Conservation (phyloP, 345 rosid genomes). For the Rhodamnia argentea region DNA sequence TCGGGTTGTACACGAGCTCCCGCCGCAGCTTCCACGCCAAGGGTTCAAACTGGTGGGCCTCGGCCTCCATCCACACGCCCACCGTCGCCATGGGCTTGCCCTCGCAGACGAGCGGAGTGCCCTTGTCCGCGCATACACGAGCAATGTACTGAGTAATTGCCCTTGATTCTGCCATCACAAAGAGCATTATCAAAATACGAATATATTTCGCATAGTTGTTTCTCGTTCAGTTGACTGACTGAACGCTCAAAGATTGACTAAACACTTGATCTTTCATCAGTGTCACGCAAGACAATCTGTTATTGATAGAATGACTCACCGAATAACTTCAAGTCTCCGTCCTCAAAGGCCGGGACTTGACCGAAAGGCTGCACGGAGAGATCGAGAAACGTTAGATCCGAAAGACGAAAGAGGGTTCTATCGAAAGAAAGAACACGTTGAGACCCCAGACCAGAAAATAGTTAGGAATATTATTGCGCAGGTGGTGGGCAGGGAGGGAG, state of each 20-base stretch:
- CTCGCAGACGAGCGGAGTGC: conserved; percentile 33
- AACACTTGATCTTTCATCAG: too few species aligned
- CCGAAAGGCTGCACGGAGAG: conserved; percentile 60
- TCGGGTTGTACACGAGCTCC: conserved; percentile 38
- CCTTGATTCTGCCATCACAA: conserved; percentile 54
- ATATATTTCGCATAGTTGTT: neutral
- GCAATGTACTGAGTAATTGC: conserved; percentile 64
- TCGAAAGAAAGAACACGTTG: conserved; percentile 21
- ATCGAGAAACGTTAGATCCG: conserved; percentile 32
- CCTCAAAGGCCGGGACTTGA: conserved; percentile 58
- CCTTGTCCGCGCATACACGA: conserved; percentile 33
- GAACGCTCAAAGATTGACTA: neutral
- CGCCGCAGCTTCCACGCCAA: conserved; percentile 38
- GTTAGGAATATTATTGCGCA: neutral
- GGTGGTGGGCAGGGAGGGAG: neutral
- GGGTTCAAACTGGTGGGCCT: conserved; percentile 55
- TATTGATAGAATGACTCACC: conserved; percentile 13
- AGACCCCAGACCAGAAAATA: neutral
- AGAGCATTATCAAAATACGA: neutral
- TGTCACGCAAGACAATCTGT: accelerated
- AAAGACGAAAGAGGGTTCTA: neutral
- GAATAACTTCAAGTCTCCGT: conserved; percentile 55
- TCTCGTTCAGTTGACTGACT: neutral
- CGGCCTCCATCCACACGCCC: conserved; percentile 54
- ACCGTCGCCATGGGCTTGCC: conserved; percentile 21